Conservation (phyloP, 805 yeast genomes). For the Wickerhamomyces xylosicus region DNA sequence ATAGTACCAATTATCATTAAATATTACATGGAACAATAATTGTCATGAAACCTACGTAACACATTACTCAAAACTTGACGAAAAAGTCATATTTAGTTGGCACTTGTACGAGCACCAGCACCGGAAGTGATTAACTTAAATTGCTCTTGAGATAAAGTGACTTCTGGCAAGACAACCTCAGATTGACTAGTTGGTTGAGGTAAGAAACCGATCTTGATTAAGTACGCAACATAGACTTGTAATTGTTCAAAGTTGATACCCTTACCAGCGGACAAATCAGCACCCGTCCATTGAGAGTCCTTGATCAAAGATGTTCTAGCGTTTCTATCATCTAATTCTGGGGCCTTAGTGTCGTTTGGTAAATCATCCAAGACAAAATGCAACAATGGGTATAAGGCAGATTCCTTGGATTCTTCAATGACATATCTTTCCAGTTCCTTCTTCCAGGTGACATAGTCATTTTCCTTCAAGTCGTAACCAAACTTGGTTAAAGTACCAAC, state of each 20-base stretch:
- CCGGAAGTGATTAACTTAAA: conserved; percentile 49
- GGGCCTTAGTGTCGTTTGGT: conserved; percentile 88
- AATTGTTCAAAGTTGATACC: conserved; percentile 64
- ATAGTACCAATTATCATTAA: no score
- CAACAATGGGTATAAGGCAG: conserved; percentile 84
- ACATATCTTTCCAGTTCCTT: conserved; percentile 66
- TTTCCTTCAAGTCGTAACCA: conserved; percentile 60
- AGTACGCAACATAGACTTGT: conserved; percentile 72
- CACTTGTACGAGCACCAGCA: conserved; percentile 68
- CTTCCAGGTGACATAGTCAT: conserved; percentile 76
- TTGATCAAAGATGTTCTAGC: conserved; percentile 57
- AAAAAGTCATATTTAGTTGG: conserved; percentile 25
- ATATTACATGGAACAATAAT: no score
- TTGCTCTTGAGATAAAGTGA: conserved; percentile 46
- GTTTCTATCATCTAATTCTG: conserved; percentile 85
- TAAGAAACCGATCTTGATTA: conserved; percentile 72
- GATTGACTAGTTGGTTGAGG: conserved; percentile 45
- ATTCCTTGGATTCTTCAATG: conserved; percentile 61
- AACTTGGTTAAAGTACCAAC: conserved; percentile 51
- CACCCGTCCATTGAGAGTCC: conserved; percentile 56
- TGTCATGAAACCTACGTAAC: no score
- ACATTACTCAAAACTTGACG: neutral
- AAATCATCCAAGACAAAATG: conserved; percentile 91
- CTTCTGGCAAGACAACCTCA: conserved; percentile 38
- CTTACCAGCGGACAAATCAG: conserved; percentile 55